Conservation (phyloP, 371 early-diverging fungal genomes). For the Aphelidium insulamus region DNA sequence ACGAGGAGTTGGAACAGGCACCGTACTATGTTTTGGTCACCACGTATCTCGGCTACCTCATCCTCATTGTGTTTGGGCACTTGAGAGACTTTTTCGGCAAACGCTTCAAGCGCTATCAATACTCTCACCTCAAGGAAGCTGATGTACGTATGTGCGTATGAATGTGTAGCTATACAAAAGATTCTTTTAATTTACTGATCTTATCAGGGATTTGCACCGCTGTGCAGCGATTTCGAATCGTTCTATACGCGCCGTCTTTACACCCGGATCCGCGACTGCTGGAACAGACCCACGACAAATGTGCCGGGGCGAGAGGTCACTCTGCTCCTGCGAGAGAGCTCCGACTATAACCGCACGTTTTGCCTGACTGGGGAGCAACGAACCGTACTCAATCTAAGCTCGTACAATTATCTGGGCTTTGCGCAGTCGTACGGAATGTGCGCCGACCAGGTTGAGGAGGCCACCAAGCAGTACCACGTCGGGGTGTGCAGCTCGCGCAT, state of each 20-base stretch:
- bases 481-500: conserved; percentile 36
- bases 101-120: conserved; percentile 38
- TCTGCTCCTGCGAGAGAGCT: conserved; percentile 58
- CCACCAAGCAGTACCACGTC: conserved; percentile 36
- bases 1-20: conserved; percentile 19
- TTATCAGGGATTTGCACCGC: conserved; percentile 57
- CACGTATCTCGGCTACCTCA: conserved; percentile 86
- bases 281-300: conserved; percentile 88
- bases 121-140: conserved; percentile 39
- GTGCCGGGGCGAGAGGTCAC: conserved; percentile 83
- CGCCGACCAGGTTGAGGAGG: conserved; percentile 69
- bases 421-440: conserved; percentile 76
- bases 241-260: conserved; percentile 93
- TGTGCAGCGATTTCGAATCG: conserved; percentile 85
- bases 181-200: not conserved
- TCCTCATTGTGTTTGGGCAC: conserved; percentile 85
- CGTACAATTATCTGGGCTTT: conserved; percentile 99
- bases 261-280: conserved; percentile 86
- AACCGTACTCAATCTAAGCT: conserved; percentile 88
- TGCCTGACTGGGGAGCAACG: conserved; percentile 56
- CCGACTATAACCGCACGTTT: conserved; percentile 70
- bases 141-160: conserved; percentile 20
- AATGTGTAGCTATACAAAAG: not conserved
- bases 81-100: conserved; percentile 71
- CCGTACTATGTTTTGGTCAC: conserved; percentile 60